Conservation (phyloP, 2,329 filamentous ascomycete genomes). For the Xylariaceae sp. region DNA sequence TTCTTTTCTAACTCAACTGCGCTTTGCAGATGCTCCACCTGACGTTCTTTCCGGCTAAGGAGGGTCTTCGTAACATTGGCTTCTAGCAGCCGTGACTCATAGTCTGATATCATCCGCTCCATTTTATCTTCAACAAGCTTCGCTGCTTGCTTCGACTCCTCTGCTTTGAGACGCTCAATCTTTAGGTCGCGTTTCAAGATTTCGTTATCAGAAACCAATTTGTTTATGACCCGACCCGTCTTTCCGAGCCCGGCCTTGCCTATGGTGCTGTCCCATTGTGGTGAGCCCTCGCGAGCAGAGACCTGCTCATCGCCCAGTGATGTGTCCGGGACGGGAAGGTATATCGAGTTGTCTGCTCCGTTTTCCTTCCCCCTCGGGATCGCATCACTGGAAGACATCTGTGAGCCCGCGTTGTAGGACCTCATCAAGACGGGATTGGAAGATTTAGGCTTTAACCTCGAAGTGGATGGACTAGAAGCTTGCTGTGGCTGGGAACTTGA, state of each 20-base stretch:
- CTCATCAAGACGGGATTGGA: constrained; percentile 27
- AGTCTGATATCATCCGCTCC: constrained; percentile 70
- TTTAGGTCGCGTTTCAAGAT: constrained; percentile 75
- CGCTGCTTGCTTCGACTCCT: constrained; percentile 74
- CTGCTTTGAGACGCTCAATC: constrained; percentile 68
- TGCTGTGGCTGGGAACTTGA: constrained; percentile 45
- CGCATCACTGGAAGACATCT: constrained; percentile 37
- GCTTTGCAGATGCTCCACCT: constrained; percentile 72
- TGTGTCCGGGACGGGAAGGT: constrained; percentile 47
- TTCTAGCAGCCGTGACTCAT: constrained; percentile 72
- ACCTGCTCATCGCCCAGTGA: constrained; percentile 41
- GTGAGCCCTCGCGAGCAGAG: constrained; percentile 39
- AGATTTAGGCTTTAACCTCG: constrained; percentile 41
- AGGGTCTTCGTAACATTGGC: constrained; percentile 74
- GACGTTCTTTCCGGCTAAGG: constrained; percentile 75
- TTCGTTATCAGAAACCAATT: constrained; percentile 81
- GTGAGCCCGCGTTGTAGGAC: constrained; percentile 29
- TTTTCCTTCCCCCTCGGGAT: constrained; percentile 33
- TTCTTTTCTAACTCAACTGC: constrained; percentile 70
- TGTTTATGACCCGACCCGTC: constrained; percentile 80
- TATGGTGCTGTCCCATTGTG: constrained; percentile 69
- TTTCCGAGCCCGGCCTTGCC: constrained; percentile 75
- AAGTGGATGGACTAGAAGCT: constrained; percentile 42
- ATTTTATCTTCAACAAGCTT: constrained; percentile 75
- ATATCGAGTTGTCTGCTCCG: constrained; percentile 25